A percentile compares a stretch with the other conserved stretches of the same genome.
phyloP scores from a whole-genome alignment of 306 rosid genomes.

The Betula pendula region DNA sequence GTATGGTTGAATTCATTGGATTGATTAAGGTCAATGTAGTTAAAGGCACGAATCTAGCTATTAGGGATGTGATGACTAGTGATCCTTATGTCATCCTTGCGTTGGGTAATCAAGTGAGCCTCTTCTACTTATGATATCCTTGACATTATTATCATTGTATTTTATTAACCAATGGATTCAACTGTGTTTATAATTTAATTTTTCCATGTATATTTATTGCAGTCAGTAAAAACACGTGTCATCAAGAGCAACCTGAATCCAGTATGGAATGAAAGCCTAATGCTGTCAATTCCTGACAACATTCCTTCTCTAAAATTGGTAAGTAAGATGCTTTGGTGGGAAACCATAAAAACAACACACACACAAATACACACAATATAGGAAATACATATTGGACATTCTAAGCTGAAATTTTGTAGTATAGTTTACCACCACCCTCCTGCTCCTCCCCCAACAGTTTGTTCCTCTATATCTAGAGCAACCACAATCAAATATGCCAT shows the following conservation, averaged over 20 bases:
- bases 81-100: slow-evolving; percentile 93
- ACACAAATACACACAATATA: not conserved
- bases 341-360: slow-evolving; percentile 3
- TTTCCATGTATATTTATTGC: slow-evolving; percentile 36
- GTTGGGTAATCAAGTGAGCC: slow-evolving; percentile 86
- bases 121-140: slow-evolving; percentile 28
- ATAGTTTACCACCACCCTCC: not conserved
- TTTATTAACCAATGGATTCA: slow-evolving; percentile 3
- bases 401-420: not conserved
- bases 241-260: slow-evolving; percentile 89
- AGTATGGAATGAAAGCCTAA: slow-evolving; percentile 89
- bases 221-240: slow-evolving; percentile 91
- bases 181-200: not conserved
- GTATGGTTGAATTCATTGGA: slow-evolving; percentile 96
- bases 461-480: not conserved
- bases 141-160: not conserved
- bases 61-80: slow-evolving; percentile 82
- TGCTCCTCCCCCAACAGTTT: not conserved
- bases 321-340: slow-evolving; percentile 28
- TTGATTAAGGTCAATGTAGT: slow-evolving; percentile 88
- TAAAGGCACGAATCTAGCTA: slow-evolving; percentile 78
- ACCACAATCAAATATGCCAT: not conserved
- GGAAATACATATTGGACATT: not conserved
- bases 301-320: slow-evolving; percentile 94
- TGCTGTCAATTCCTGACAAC: slow-evolving; percentile 87